Conservation (phyloP, 805 yeast species). For the Hanseniaspora thailandica region DNA sequence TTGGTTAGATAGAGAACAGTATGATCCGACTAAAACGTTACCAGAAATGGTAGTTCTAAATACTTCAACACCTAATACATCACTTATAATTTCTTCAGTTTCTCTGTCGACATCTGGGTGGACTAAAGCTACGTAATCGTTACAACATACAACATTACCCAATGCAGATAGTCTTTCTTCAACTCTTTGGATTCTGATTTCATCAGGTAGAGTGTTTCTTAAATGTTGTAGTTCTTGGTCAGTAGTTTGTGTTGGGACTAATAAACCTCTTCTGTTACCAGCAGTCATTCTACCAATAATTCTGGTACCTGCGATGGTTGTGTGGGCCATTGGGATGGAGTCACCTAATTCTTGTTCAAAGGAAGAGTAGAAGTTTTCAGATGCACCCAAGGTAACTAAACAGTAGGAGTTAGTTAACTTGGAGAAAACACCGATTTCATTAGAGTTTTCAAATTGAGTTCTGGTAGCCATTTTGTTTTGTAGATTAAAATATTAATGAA, state of each 20-base stretch:
- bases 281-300: conserved; percentile 97
- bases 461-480: conserved; percentile 45
- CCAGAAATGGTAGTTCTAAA: conserved; percentile 98
- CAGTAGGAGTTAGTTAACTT: conserved; percentile 93
- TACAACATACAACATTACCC: conserved; percentile 96
- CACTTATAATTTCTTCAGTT: conserved; percentile 96
- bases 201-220: conserved; percentile 90
- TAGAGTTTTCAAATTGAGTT: conserved; percentile 74
- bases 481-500: background rate
- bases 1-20: conserved; percentile 87
- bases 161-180: conserved; percentile 94
- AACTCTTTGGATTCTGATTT: conserved; percentile 90
- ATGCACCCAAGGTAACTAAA: conserved; percentile 93
- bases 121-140: conserved; percentile 96
- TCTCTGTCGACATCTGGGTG: conserved; percentile 99
- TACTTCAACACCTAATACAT: conserved; percentile 95
- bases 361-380: conserved; percentile 77
- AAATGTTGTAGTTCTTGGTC: conserved; percentile 97
- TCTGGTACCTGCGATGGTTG: conserved; percentile 96
- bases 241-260: conserved; percentile 95
- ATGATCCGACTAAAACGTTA: conserved; percentile 92
- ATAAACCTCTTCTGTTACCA: conserved; percentile 92
- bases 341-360: conserved; percentile 97
- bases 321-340: conserved; percentile 89
- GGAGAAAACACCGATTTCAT: conserved; percentile 88